Percentiles rank a stretch among this genome's conserved stretches.
Conservation (phyloP, 208 protist species). For the Perkinsela sp. region DNA sequence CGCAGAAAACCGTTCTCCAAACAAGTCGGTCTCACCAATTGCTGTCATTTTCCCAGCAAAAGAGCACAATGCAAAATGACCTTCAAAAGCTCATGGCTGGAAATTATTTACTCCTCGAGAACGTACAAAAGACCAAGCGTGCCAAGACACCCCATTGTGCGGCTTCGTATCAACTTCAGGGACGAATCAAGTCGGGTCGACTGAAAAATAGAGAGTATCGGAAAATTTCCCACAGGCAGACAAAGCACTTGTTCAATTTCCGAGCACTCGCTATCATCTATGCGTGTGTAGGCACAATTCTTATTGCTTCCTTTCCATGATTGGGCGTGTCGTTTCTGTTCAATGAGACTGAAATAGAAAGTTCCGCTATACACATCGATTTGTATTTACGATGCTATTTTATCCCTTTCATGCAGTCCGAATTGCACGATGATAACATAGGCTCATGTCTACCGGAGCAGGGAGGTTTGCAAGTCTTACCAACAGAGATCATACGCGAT, state of each 20-base stretch:
- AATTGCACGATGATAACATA: too few species aligned
- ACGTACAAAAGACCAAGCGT: neutral
- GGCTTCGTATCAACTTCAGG: neutral
- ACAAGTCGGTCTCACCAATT: neutral
- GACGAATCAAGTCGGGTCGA: neutral
- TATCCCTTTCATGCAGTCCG: too few species aligned
- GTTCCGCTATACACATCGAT: too few species aligned
- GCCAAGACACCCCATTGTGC: neutral
- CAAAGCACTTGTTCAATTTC: too few species aligned
- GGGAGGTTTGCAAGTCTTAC: neutral
- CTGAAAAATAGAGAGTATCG: neutral
- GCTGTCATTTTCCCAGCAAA: neutral
- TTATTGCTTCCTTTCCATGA: neutral
- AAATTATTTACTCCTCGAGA: neutral
- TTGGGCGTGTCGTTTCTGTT: too few species aligned
- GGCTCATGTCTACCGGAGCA: neutral
- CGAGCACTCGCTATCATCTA: neutral
- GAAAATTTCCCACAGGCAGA: too few species aligned
- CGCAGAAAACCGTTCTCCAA: neutral
- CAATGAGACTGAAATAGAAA: too few species aligned
- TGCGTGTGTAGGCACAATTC: neutral
- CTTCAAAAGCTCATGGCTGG: neutral
- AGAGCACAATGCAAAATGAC: neutral
- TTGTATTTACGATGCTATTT: too few species aligned
- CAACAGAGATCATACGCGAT: conserved; percentile 1